Conservation (phyloP, 306 rosid genomes). For the Coriaria nepalensis region DNA sequence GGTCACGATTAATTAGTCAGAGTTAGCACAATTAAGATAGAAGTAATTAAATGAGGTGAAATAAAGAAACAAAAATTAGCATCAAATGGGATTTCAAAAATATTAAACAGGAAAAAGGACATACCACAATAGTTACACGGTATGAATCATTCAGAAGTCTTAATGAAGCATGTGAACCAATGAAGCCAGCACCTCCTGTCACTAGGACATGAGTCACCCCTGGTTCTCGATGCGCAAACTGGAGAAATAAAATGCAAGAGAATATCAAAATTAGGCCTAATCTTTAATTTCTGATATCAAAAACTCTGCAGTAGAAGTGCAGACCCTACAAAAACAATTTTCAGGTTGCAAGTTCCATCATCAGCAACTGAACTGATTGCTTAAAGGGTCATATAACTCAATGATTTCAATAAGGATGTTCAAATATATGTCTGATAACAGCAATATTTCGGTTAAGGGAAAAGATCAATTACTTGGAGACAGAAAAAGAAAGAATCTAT, state of each 20-base stretch:
- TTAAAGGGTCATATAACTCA: background rate
- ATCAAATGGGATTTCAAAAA: background rate
- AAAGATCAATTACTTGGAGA: too few species aligned
- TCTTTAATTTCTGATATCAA: background rate
- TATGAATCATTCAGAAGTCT: constrained; percentile 64
- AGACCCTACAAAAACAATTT: background rate
- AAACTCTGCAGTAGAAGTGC: background rate
- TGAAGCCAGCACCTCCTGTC: constrained; percentile 95
- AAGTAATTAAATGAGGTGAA: too few species aligned
- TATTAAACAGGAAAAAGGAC: constrained; percentile 8
- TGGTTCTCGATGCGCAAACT: constrained; percentile 61
- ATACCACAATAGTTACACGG: constrained; percentile 95
- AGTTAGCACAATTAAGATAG: too few species aligned
- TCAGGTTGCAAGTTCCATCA: background rate
- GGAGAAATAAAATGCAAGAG: constrained; percentile 14
- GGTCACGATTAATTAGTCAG: too few species aligned
- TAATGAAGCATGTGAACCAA: constrained; percentile 84
- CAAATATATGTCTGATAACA: background rate
- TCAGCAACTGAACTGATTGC: constrained; percentile 1
- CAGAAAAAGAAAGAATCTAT: too few species aligned
- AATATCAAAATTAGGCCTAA: constrained; percentile 2
- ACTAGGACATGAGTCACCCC: constrained; percentile 86
- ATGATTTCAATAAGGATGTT: background rate
- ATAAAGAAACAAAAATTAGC: background rate
- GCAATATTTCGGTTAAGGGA: background rate